Evolutionary conservation across 179 eudicot species (phyloP), one percentile per base, ranked within the genome.

Genomic region (Pouteria campechiana): DNA sequence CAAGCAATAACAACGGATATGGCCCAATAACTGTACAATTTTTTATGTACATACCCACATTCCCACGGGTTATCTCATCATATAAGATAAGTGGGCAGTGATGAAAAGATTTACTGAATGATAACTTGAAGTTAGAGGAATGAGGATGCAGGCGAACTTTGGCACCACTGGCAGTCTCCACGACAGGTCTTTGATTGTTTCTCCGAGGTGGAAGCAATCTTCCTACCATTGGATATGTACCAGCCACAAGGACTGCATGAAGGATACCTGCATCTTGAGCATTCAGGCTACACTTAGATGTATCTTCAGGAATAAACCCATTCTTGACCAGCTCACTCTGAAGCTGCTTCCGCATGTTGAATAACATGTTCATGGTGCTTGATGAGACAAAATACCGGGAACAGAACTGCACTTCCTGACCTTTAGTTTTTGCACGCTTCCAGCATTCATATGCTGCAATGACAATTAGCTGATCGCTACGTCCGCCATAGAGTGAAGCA

Each of bases 381-480:
- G 79, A 38, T 25, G 85, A 75, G 31, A 92, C 63, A 41, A 71
- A 87, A 60, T 73, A 87, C 25, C 74, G 60, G 17, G 78, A 75
- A 68, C 99, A 92, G 66, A 92, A 92, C 41, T 63, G 56, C 3
- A 63, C 49, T 43, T 83, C 85, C 41, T 60, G 69, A 37, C 89
- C 81, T 43, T 13, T 80, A 25, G 55, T 62, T 65, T 55, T 87
- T 3, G 96, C 94, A 48, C 34, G 67, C 51, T 32, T 73, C 99
- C 99, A 92, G 76, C 92, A 67, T 11, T 92, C 96, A 66, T 68
- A 92, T 61, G 99, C 99, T 31, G 99, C 99, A 32, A 92, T 60
- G 6, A 78, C 57, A 3, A 94, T 89, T 61, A 92, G 57, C 51
- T 92, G 99, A 66, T 92, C 99, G 55, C 99, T 75, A 44, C 60